Evolutionary conservation across 2,329 filamentous ascomycete species (phyloP), one percentile per base, ranked within the genome.

Genomic region (Penicillium thymicola): DNA sequence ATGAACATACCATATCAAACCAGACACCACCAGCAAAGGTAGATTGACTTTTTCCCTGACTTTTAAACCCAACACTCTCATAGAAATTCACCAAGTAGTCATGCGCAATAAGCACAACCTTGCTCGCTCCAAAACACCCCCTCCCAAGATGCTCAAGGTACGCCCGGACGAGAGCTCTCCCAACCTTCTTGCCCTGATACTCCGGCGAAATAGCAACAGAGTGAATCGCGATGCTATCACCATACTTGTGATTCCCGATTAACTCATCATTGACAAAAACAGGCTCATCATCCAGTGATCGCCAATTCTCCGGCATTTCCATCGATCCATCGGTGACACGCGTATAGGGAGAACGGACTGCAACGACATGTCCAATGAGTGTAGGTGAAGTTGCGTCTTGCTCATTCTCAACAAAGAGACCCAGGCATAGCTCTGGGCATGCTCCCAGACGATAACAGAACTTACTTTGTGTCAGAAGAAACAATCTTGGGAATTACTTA

Each of bases 321-420:
- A 62, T 62, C 18, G 61, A 62, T 21, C 55, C 55, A 13, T 64
- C 61, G 7, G 59, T 62, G 27, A 64, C 40, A 2, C 23, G 16
- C 5, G 45, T 28, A 10, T 34, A 36, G 4, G 55, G 57, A 18
- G 49, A 46, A 14, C 59, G 48, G 18, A 49, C 51, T 7, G 40
- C 58, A 44, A 64, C 59, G 4, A 64, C 54, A 34, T 64, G 61
- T 8, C 55, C 61, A 44, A 64, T 60, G 5, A 60, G 53, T 27
- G 36, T 50, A n/a, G 45, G 23, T 16, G 46, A 42, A 2, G 25
- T 21, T 34, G 23, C 25, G 2, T 49, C 37, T 11, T 51, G 21
- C 5, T 48, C 42, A 30, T 52, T 52, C 27, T 56, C 42, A 23
- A 63, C 16, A 28, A 64, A 64, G 1, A 64, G 54, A 5, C 61